Conservation (phyloP, 2,329 filamentous ascomycete species). For the Clonostachys chloroleuca region DNA sequence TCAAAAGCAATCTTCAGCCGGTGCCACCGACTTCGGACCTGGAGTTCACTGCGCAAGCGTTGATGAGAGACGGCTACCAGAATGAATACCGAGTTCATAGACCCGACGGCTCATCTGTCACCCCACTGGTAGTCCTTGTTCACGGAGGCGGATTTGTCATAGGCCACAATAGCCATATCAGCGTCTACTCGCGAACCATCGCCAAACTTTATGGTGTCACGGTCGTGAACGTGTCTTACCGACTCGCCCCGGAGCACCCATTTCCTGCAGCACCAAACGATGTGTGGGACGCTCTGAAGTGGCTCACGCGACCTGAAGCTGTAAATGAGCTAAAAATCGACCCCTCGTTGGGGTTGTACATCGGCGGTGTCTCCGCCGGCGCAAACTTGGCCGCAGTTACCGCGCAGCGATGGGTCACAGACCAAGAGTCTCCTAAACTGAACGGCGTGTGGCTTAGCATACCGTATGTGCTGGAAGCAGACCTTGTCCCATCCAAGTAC, state of each 20-base stretch:
- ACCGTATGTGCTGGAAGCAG: conserved; percentile 29
- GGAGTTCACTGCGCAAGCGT: no score
- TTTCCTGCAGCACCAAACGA: conserved; percentile 45
- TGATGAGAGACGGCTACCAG: no score
- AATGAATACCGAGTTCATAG: no score
- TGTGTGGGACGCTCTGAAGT: conserved; percentile 42
- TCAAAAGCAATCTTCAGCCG: no score
- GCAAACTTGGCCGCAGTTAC: conserved; percentile 31
- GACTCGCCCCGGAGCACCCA: conserved; percentile 42
- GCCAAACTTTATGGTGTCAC: conserved; percentile 15
- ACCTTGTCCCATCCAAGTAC: conserved; percentile 16
- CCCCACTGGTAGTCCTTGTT: no score
- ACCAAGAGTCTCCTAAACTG: no score
- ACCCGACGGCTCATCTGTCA: no score
- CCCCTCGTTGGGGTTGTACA: background rate
- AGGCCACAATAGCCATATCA: no score
- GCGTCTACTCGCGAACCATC: no score
- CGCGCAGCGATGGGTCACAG: no score
- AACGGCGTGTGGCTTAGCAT: conserved; percentile 39
- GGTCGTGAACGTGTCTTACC: conserved; percentile 46
- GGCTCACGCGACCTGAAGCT: conserved; percentile 23
- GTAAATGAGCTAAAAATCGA: conserved; percentile 30
- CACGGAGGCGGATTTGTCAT: no score
- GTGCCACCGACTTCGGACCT: no score
- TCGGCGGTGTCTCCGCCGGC: conserved; percentile 41